Evolutionary conservation across 768 basidiomycete species (phyloP), one percentile per base, ranked within the genome.

Genomic region (Naganishia onofrii): DNA sequence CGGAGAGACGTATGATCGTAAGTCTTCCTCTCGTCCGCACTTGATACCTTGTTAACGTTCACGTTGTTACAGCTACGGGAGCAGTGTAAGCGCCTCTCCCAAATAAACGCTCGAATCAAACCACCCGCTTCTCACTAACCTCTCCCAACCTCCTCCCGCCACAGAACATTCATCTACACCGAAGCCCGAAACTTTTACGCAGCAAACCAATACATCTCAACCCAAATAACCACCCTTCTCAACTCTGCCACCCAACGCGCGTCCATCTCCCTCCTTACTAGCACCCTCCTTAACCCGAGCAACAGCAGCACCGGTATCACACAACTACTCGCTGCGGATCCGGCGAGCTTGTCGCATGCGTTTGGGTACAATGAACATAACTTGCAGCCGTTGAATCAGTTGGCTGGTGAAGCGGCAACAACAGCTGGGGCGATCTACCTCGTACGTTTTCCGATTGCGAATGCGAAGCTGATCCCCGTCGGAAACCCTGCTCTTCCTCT

Each of bases 391-490:
- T 78, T 80, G 52, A 74, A 79, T 48, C 72, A 77, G 71, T 71
- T 76, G 31, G 81, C 76, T 1, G 81, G 72, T 46, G 76, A 76
- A 60, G 75, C 77, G 29, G 73, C 73, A 3, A 77, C 76, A 6
- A 78, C 79, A 7, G 77, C 77, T 13, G 79, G 77, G 15, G 75
- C 78, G 29, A 74, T 77, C 38, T 80, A 78, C 53, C 68, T 78
- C 46, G 77, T 78, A 55, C 23, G 69, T 42, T 15, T 15, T 36
- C 36, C 36, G n/a, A n/a, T 36, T 36, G 34, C 34, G 34, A 36
- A n/a, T n/a, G n/a, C n/a, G n/a, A n/a, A n/a, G n/a, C n/a, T n/a
- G n/a, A n/a, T n/a, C n/a, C n/a, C n/a, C n/a, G n/a, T 36, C 36
- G 36, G 36, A 36, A 5, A 6, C 12, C 12, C 6, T 36, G 5